Base-by-base conservation (phyloP, 208 protist genomes). In the Phytomonas francai region DNA sequence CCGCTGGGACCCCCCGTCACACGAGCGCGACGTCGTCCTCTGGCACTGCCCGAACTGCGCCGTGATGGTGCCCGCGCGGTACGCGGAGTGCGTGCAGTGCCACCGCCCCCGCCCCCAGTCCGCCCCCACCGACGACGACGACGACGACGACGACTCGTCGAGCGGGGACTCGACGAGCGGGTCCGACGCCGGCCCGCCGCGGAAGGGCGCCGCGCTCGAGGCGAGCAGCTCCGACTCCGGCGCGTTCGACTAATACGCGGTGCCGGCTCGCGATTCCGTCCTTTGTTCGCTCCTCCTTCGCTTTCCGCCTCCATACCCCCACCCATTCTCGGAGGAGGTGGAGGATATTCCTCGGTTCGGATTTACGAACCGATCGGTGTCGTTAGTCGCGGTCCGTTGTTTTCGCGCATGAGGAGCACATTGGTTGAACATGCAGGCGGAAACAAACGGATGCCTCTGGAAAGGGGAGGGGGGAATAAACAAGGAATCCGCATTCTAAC, bases 81-180 rank as follows among this genome's bases (percentile, higher is more conserved):
- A 83, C 62, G 74, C 79, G 0, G 91, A 96, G 77, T 96, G 91
- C 63, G 65, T 94, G 33, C 78, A 83, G 56, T 96, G 91, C 63
- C 88, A 91, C 65, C 69, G 63, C 8, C 68, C 67, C 22, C 74
- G 91, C 1, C 83, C 80, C 4, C 45, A 72, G 22, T 16, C 30
- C 11, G 9, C 68, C 7, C 45, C 59, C 28, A 65, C 31, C 19
- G 66, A 73, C 58, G 69, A 73, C 27, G 74, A 75, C 14, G 79
- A 71, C 19, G 73, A 72, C 34, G 68, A 63, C 32, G 59, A 63
- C 14, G 59, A 63, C 32, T 14, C 14, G 45, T 14, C 45, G 45
- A 56, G 16, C 16, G 22, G 16, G 45, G 45, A 14, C n/a, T n/a
- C n/a, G n/a, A n/a, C n/a, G n/a, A n/a, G n/a, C n/a, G n/a, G n/a